These are phyloP conservation scores for Lantana camara DNA, from an alignment of 257 asterid species.

Conservation along the genomic window DNA sequence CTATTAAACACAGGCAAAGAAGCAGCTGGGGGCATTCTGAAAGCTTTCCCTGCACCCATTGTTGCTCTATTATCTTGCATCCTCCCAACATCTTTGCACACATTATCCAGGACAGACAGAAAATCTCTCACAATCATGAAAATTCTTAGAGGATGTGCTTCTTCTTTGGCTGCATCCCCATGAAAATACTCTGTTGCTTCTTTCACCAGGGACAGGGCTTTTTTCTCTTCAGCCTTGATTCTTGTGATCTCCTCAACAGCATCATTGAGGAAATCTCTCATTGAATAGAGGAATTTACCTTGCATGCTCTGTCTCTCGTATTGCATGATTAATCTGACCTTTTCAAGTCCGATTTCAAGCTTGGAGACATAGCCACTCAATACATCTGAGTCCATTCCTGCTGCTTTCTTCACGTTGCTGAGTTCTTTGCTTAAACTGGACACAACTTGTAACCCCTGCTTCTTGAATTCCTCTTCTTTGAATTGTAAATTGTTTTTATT, in stretches of 20 bases:
- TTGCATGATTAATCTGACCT: constrained; percentile 61
- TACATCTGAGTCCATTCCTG: constrained; percentile 97
- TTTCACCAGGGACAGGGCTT: constrained; percentile 62
- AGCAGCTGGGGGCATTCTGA: constrained; percentile 69
- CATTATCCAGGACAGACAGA: constrained; percentile 72
- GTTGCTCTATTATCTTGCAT: constrained; percentile 75
- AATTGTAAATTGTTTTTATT: constrained; percentile 30
- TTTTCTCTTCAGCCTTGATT: constrained; percentile 66
- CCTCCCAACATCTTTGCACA: constrained; percentile 85
- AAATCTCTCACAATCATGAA: constrained; percentile 90
- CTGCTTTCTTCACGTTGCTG: constrained; percentile 72
- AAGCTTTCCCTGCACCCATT: constrained; percentile 77
- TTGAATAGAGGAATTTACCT: constrained; percentile 70
- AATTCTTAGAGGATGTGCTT: constrained; percentile 88
- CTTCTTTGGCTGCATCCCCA: constrained; percentile 93
- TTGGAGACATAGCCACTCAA: constrained; percentile 80
- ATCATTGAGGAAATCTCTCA: constrained; percentile 65
- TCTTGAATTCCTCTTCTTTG: constrained; percentile 76
- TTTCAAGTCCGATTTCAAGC: constrained; percentile 84
- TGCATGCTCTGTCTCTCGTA: constrained; percentile 50
- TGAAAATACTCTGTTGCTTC: constrained; percentile 91
- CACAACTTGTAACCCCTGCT: constrained; percentile 77
- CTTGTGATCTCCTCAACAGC: constrained; percentile 63
- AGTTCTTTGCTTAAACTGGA: constrained; percentile 85
- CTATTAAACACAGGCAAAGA: constrained; percentile 70